Evolutionary conservation across 1,284 basidiomycete species (phyloP), one percentile per base, ranked within the genome.

Genomic region (Cryptococcus deneoformans): DNA sequence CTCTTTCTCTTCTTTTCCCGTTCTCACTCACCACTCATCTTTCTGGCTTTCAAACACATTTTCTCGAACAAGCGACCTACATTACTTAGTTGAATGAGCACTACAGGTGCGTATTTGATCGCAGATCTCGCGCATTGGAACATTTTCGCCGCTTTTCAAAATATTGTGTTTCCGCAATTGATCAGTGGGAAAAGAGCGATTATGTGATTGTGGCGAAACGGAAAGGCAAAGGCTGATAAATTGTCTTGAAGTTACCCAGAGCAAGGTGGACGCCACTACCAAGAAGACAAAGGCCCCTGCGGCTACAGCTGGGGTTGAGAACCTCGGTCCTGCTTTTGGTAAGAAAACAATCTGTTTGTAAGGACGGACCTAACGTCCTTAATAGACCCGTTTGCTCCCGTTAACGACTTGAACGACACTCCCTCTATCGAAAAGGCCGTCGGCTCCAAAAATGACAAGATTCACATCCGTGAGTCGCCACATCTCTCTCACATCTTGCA

Each of bases 361-460:
- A 11, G 14, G 35, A 16, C 51, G 54, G 5, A 29, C 29, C 53
- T 57, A 44, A 47, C n/a, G 12, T 35, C 35, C 46, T 7, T 2
- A 56, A 35, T 67, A 93, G 92, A 95, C 85, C 92, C 92, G 81
- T 93, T 94, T 83, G 90, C 69, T 85, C 90, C 77, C 84, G 81
- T 77, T 81, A 82, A 60, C 39, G 61, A 48, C 53, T 35, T 47
- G 24, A 52, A 44, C 60, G 67, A 65, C 16, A 73, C 70, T 43
- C 71, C 73, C 40, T 64, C 68, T 67, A 84, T 80, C 73, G 82
- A 87, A 71, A 86, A 89, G 82, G 87, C 89, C 72, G 89, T 89
- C 69, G 88, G 88, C 65, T 66, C 58, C 57, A 86, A 88, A 76
- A 81, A 85, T 73, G 87, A 92, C 79, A 91, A 93, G 80, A 92